Evolutionary conservation across 1,284 basidiomycete species (phyloP), one percentile per base, ranked within the genome.

Genomic region (Neonothopanus nambi): DNA sequence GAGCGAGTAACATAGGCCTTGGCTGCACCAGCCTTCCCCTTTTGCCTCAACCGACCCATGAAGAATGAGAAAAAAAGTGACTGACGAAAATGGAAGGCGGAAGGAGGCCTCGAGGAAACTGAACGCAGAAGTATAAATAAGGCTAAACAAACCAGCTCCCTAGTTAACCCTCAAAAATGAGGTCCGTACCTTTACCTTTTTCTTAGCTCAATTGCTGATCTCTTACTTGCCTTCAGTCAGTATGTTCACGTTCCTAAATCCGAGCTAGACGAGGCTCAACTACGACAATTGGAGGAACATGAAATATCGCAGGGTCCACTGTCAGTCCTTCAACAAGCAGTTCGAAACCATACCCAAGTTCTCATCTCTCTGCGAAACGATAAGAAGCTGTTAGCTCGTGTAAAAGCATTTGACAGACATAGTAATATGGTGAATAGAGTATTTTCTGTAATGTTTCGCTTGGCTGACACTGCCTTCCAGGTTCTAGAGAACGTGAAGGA

Each of bases 351-450:
- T 72, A 90, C 94, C 7, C 97, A 99, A 76, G 92, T 99, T 62
- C 85, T 99, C 58, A 96, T 99, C 67, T 95, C 95, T 24, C 79
- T 99, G 56, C 81, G 97, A 65, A 99, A 99, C 79, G 98, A 99
- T 82, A 98, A 97, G 76, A 99, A 99, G 73, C 78, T 99, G 28
- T 81, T 99, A 55, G 97, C 94, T 38, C 85, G 96, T 55, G 96
- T 99, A 56, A 99, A 99, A 73, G 97, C 97, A 0, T 99, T 99
- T 72, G 97, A 99, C 73, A 82, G 97, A 66, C 97, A 99, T 73
- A 92, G 91, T 62, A 99, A 99, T 70, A 98, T 99, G 96, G 97
- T 93, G 60, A 52, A 84, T 63, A 15, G 12, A n/a, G 18, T 5
- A 11, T 18, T 12, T 24, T 28, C 12, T 28, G 44, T 33, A 23